Evolutionary conservation across 169 alveolate species (phyloP).

Genomic region (Eimeria maxima): DNA sequence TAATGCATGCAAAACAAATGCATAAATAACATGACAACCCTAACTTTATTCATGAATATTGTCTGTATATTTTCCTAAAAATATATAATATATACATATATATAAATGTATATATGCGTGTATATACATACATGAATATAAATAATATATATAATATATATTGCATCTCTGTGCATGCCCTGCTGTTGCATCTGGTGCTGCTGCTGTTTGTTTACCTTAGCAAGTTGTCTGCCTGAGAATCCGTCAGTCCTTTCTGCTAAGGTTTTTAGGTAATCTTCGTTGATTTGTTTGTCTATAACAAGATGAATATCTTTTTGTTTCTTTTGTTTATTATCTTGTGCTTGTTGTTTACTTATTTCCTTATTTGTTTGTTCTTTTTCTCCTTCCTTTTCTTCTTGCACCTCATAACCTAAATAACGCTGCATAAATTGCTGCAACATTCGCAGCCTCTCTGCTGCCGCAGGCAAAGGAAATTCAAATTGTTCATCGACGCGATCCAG

Average conservation of each 20-base stretch:
- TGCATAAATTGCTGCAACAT: constrained; percentile 96
- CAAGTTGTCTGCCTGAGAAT: constrained; percentile 97
- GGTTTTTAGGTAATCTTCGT: constrained; percentile 87
- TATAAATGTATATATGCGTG: not conserved
- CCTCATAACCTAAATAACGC: constrained; percentile 90
- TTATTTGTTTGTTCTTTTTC: not conserved
- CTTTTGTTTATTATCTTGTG: not conserved
- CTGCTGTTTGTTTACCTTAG: constrained; percentile 88
- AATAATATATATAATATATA: not conserved
- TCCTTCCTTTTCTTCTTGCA: not conserved
- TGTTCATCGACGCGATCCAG: constrained; percentile 97
- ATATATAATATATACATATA: not conserved
- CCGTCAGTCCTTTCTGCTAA: constrained; percentile 95
- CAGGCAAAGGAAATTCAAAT: constrained; percentile 96
- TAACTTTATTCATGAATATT: too few species aligned
- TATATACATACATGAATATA: not conserved
- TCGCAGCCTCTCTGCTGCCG: constrained; percentile 93
- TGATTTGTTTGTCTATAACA: constrained; percentile 89
- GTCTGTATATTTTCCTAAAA: too few species aligned
- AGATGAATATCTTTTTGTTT: constrained; percentile 69
- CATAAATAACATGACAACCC: too few species aligned
- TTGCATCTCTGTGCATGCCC: not conserved
- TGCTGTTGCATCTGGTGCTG: too few species aligned
- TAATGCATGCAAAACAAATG: too few species aligned
- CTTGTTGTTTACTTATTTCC: not conserved